Percentiles rank a stretch among this genome's conserved stretches.
phyloP scores from a whole-genome alignment of 2,329 filamentous ascomycete genomes.

The Fusarium aywerte region DNA sequence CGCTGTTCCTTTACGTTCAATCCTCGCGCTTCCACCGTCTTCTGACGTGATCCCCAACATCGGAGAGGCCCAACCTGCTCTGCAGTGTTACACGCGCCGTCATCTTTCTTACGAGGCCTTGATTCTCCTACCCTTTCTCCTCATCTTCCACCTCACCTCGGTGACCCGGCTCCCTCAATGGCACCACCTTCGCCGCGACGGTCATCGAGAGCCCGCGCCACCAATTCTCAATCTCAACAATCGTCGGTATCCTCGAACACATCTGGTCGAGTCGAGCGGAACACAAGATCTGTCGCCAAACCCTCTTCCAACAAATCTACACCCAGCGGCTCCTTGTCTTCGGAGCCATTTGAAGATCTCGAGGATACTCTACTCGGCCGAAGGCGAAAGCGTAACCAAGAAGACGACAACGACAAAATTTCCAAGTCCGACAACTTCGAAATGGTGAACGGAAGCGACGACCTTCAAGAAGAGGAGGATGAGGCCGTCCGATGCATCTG shows the following conservation, averaged over 20 bases:
- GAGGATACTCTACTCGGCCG: constrained; percentile 79
- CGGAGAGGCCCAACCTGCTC: not conserved
- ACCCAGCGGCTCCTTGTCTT: constrained; percentile 77
- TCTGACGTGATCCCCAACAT: constrained; percentile 12
- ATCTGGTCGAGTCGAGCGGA: constrained; percentile 79
- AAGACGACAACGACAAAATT: constrained; percentile 66
- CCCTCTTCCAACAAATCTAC: constrained; percentile 80
- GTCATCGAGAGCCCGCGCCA: constrained; percentile 88
- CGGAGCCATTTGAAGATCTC: constrained; percentile 72
- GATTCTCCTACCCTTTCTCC: constrained; percentile 9
- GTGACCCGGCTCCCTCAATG: constrained; percentile 58
- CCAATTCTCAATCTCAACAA: constrained; percentile 79
- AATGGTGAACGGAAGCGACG: constrained; percentile 72
- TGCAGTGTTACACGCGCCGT: constrained; percentile 14
- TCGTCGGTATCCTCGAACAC: constrained; percentile 84
- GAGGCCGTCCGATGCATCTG: constrained; percentile 97
- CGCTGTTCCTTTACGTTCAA: constrained; percentile 32
- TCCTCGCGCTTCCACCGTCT: constrained; percentile 28
- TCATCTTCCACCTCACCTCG: constrained; percentile 47
- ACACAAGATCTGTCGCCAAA: constrained; percentile 77
- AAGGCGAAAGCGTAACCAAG: constrained; percentile 80
- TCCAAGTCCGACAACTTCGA: constrained; percentile 57
- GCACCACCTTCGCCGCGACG: constrained; percentile 79
- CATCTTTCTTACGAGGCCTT: not conserved
- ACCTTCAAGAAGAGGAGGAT: constrained; percentile 82